phyloP scores from a whole-genome alignment of 1,284 basidiomycete genomes.

The Stereum hirsutum region DNA sequence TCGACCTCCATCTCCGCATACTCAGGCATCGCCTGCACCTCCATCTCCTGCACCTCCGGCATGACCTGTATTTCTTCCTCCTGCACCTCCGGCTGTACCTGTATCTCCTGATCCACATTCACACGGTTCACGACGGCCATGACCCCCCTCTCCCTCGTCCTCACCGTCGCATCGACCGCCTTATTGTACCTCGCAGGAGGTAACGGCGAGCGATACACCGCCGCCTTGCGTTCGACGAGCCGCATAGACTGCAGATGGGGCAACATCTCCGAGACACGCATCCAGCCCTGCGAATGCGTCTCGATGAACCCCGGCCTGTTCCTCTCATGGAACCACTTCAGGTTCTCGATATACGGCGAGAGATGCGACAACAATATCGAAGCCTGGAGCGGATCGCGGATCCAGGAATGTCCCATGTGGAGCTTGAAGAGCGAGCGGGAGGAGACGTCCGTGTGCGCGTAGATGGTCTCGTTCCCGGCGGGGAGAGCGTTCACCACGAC shows the following conservation, averaged over 20 bases:
- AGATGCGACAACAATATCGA: constrained; percentile 68
- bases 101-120: constrained; percentile 33
- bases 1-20: constrained; percentile 6
- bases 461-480: constrained; percentile 33
- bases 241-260: constrained; percentile 62
- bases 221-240: constrained; percentile 43
- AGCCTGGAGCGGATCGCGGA: constrained; percentile 53
- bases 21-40: constrained; percentile 24
- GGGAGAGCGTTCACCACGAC: constrained; percentile 48
- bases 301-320: constrained; percentile 62
- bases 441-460: constrained; percentile 35
- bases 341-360: constrained; percentile 52
- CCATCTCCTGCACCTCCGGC: constrained; percentile 16
- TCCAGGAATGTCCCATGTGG: constrained; percentile 66
- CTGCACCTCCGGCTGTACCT: constrained; percentile 38
- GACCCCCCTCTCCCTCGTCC: constrained; percentile 35
- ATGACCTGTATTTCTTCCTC: constrained; percentile 23
- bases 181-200: constrained; percentile 25
- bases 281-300: constrained; percentile 56
- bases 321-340: constrained; percentile 70
- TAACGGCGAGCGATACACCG: constrained; percentile 21
- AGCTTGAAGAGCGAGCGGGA: constrained; percentile 57
- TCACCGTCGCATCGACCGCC: constrained; percentile 45
- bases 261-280: constrained; percentile 53
- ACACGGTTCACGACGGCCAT: constrained; percentile 35